Base-by-base conservation (phyloP, 495 filamentous ascomycete genomes). In the Letharia lupina region DNA sequence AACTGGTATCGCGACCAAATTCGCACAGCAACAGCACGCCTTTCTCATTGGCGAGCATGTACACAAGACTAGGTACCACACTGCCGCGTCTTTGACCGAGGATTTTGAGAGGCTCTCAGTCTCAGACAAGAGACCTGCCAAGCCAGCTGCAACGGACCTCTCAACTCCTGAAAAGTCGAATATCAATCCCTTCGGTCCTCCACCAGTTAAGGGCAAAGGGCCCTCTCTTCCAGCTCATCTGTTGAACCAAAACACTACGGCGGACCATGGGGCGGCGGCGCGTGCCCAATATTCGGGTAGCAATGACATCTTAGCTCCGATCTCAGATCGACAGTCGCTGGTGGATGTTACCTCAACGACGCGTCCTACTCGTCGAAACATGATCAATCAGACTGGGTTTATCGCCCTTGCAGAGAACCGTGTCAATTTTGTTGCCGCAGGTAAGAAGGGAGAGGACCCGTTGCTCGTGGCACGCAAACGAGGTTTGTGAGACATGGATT, bases 71-170 rank as follows among this genome's bases (percentile, higher is more conserved):
- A 28, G 60, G 37, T 69, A 60, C 13, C 62, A 56, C 31, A 18
- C 54, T 54, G 67, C 64, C 41, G 66, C 68, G 35, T 69, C 69
- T n/a, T 56, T 76, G 10, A 67, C 73, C n/a, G 70, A 76, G 62
- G 73, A 73, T 63, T 62, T 75, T 12, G 71, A 72, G 12, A 71
- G 73, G 31, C 70, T 75, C 3, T 66, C 68, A 13, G 47, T 74
- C 5, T 65, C 68, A 31, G 65, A 63, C 18, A 35, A 65, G n/a
- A 39, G 31, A 40, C 33, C 39, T 28, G 4, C n/a, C 39, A 45
- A 42, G 35, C 11, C 33, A 12, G 13, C 7, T 5, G 39, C 50
- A 33, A 31, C 13, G 15, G 33, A 15, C 28, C 23, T 54, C 13
- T 4, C 50, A 33, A 54, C 1, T 28, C 28, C 48, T 13, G 15